Evolutionary conservation across 495 filamentous ascomycete genomes (phyloP).

Genomic region (Annulohypoxylon stygium): DNA sequence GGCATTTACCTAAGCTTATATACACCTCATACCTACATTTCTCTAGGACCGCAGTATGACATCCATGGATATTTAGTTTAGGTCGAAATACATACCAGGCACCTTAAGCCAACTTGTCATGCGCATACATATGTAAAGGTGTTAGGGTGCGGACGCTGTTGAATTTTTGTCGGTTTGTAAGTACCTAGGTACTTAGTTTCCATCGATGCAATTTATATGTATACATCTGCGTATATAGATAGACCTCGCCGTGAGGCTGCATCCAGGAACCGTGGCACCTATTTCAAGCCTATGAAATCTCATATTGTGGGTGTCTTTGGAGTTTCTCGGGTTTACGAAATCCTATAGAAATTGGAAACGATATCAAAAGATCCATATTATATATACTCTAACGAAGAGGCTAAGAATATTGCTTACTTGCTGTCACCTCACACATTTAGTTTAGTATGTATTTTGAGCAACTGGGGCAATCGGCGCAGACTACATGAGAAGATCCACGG

Average conservation of each 20-base stretch:
- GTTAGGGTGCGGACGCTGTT: neutral
- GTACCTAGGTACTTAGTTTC: too few relatives aligned
- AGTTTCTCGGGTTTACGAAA: neutral
- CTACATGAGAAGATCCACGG: neutral
- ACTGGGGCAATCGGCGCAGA: neutral
- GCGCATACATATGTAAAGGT: neutral
- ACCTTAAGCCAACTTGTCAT: neutral
- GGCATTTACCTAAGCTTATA: constrained; percentile 8
- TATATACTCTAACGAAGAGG: neutral
- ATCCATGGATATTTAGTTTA: neutral
- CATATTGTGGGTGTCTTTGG: neutral
- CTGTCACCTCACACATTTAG: constrained; percentile 2
- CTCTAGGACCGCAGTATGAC: neutral
- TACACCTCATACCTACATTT: neutral
- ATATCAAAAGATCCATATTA: neutral
- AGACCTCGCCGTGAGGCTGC: constrained; percentile 13
- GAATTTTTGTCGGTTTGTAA: neutral
- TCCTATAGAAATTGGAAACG: constrained; percentile 1
- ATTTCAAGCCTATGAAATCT: constrained; percentile 15
- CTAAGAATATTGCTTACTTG: constrained; percentile 12
- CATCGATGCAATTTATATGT: neutral
- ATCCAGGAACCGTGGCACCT: constrained; percentile 5
- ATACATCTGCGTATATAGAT: constrained; percentile 3
- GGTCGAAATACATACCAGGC: constrained; percentile 1
- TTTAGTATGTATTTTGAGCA: neutral